phyloP scores from a whole-genome alignment of 2,329 filamentous ascomycete species.

The Beauveria asiatica region DNA sequence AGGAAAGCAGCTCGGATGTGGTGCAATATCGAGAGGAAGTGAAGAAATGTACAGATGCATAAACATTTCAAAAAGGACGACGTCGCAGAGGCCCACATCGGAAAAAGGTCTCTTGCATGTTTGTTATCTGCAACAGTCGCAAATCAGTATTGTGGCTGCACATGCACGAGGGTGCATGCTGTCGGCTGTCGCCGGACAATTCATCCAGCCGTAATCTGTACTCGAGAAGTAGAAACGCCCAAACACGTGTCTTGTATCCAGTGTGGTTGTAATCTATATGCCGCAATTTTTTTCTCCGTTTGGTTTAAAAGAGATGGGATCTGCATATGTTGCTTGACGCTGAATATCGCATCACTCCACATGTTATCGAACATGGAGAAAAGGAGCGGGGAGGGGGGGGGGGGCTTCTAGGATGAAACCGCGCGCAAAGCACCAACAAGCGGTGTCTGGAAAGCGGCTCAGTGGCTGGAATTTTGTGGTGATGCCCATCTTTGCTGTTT shows the following conservation, averaged over 20 bases:
- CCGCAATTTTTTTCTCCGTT: too few species aligned
- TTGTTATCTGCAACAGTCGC: background rate
- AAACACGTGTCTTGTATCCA: background rate
- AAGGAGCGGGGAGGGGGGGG: too few species aligned
- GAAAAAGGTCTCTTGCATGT: background rate
- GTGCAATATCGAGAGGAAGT: background rate
- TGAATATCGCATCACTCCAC: background rate
- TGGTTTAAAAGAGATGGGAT: background rate
- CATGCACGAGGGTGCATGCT: background rate
- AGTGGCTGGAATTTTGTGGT: background rate
- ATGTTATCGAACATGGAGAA: background rate
- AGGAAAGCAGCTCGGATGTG: background rate
- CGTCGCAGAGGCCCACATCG: background rate
- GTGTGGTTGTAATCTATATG: too few species aligned
- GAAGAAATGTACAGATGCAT: background rate
- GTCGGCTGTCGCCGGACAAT: background rate
- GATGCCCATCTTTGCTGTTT: background rate
- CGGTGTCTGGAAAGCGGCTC: background rate
- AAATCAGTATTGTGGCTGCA: background rate
- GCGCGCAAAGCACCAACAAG: slow-evolving; percentile 1
- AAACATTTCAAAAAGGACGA: background rate
- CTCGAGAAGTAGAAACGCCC: background rate
- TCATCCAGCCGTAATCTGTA: background rate
- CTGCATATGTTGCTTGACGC: background rate
- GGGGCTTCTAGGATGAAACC: background rate